These are phyloP conservation scores for Nematodospora anomalae DNA, from an alignment of 1,139 yeast species.

Conservation along the genomic window DNA sequence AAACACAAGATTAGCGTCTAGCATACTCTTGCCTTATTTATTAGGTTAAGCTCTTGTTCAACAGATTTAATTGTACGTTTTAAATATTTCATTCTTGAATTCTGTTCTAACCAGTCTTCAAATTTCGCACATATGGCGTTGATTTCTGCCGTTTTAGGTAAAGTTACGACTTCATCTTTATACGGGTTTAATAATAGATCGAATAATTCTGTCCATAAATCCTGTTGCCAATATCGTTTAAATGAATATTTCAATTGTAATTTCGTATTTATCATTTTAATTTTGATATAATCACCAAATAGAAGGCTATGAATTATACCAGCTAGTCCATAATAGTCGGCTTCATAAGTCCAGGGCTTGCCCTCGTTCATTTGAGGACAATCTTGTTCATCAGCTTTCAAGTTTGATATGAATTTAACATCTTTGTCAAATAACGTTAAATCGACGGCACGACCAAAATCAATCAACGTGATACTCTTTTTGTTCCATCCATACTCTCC, in stretches of 20 bases:
- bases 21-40: constrained; percentile 13
- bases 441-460: constrained; percentile 84
- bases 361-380: constrained; percentile 70
- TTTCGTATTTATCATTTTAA: constrained; percentile 27
- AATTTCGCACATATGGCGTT: constrained; percentile 34
- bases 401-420: constrained; percentile 57
- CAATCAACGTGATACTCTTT: constrained; percentile 68
- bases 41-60: constrained; percentile 23
- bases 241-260: constrained; percentile 45
- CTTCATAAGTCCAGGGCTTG: constrained; percentile 74
- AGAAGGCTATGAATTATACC: constrained; percentile 70
- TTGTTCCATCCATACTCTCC: constrained; percentile 49
- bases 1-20: not conserved
- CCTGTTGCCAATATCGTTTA: constrained; percentile 78
- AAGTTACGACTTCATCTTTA: constrained; percentile 8
- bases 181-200: constrained; percentile 64
- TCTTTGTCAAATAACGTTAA: constrained; percentile 50
- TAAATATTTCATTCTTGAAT: constrained; percentile 19
- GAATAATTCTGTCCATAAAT: constrained; percentile 70
- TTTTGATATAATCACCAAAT: constrained; percentile 63
- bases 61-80: constrained; percentile 20
- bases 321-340: constrained; percentile 86
- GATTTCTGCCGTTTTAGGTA: constrained; percentile 42
- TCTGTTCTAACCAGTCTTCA: constrained; percentile 44
- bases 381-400: constrained; percentile 72